Percentiles rank a stretch among this genome's conserved stretches.
phyloP scores from a whole-genome alignment of 352 stramenopile genomes.

The Phytophthora pluvialis region DNA sequence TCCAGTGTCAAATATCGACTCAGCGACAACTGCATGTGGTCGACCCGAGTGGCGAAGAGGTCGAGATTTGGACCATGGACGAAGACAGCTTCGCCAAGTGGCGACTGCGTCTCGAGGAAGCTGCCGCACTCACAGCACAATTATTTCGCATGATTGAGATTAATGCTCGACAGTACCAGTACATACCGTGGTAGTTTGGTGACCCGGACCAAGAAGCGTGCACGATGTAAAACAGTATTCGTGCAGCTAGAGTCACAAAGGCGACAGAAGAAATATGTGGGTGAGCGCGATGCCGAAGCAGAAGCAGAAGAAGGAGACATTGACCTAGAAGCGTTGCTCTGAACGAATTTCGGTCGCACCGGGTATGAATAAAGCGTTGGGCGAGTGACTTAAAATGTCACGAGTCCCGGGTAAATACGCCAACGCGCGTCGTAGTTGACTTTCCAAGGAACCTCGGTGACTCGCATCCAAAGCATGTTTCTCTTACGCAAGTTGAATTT shows the following conservation, averaged over 20 bases:
- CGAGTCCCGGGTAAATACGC: too few relatives aligned
- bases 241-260: neutral
- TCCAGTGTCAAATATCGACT: conserved; percentile 68
- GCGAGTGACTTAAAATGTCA: too few relatives aligned
- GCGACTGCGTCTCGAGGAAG: neutral
- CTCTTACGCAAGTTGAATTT: too few relatives aligned
- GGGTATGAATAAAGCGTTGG: too few relatives aligned
- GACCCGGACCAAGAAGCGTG: neutral
- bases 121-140: neutral
- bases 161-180: neutral
- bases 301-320: neutral
- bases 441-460: too few relatives aligned
- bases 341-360: too few relatives aligned
- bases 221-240: neutral
- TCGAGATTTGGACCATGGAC: conserved; percentile 80
- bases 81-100: conserved; percentile 43
- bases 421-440: too few relatives aligned
- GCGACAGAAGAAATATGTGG: neutral
- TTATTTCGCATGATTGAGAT: conserved; percentile 5
- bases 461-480: too few relatives aligned
- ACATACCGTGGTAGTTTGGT: neutral
- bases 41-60: conserved; percentile 75
- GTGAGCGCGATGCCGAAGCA: neutral
- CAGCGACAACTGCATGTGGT: conserved; percentile 69
- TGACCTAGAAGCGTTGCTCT: too few relatives aligned